phyloP scores from a whole-genome alignment of 345 rosid genomes.

The Syzygium oleosum region DNA sequence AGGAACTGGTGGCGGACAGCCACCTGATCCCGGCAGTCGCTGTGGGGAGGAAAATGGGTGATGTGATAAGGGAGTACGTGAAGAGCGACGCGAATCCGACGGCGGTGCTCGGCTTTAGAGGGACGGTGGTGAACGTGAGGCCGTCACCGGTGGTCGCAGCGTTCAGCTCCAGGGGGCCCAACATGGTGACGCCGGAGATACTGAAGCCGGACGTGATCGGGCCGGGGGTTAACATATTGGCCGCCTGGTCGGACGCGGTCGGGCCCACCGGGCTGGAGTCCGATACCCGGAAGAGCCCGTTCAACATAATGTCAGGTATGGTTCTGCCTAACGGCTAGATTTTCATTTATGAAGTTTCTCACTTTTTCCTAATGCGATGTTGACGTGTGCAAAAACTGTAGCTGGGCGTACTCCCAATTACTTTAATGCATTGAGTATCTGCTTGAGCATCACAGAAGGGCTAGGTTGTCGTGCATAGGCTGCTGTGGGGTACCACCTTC shows the following conservation, averaged over 20 bases:
- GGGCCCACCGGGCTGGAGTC: constrained; percentile 68
- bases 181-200: constrained; percentile 60
- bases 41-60: constrained; percentile 63
- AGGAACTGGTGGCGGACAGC: constrained; percentile 76
- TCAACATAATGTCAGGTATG: constrained; percentile 87
- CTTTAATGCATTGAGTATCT: neutral
- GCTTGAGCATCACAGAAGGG: neutral
- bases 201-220: constrained; percentile 93
- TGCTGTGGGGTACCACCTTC: neutral
- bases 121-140: constrained; percentile 52
- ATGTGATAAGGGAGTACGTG: constrained; percentile 43
- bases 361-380: neutral
- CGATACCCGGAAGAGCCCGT: constrained; percentile 47
- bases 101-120: constrained; percentile 51
- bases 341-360: neutral
- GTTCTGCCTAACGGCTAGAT: constrained; percentile 11
- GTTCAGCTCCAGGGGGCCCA: constrained; percentile 86
- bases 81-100: constrained; percentile 37
- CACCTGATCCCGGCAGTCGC: constrained; percentile 74
- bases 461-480: neutral
- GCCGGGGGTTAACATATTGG: constrained; percentile 85
- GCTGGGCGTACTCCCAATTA: neutral
- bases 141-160: constrained; percentile 94
- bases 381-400: neutral
- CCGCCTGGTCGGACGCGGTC: constrained; percentile 68